These are phyloP conservation scores for Astragalus membranaceus DNA, from an alignment of 306 rosid species.

Conservation along the genomic window DNA sequence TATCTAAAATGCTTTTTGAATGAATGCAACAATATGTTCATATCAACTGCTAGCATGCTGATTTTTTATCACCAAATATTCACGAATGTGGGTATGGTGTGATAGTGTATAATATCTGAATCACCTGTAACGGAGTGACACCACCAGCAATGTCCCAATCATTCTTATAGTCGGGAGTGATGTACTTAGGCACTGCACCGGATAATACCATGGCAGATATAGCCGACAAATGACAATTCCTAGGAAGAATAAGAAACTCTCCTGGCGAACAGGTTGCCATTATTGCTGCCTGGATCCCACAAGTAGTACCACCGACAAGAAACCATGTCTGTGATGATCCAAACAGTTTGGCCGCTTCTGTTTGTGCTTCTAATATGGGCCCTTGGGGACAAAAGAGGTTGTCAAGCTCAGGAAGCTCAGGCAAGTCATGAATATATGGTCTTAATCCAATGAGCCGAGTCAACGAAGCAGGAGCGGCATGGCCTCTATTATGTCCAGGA, in stretches of 20 bases:
- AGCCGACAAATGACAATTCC: conserved; percentile 77
- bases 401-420: conserved; percentile 78
- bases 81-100: not conserved
- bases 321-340: conserved; percentile 84
- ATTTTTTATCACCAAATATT: not conserved
- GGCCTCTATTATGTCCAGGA: conserved; percentile 93
- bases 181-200: conserved; percentile 77
- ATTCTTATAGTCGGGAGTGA: conserved; percentile 58
- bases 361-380: conserved; percentile 79
- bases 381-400: conserved; percentile 72
- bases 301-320: conserved; percentile 90
- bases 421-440: conserved; percentile 67
- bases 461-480: conserved; percentile 68
- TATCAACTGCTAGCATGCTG: not conserved
- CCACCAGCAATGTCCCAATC: conserved; percentile 73
- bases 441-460: conserved; percentile 55
- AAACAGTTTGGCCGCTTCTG: conserved; percentile 68
- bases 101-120: conserved; percentile 12
- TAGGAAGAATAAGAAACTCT: conserved; percentile 61
- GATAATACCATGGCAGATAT: conserved; percentile 70
- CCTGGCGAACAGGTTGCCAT: conserved; percentile 84
- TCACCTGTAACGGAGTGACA: conserved; percentile 57
- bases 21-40: not conserved
- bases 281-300: conserved; percentile 83
- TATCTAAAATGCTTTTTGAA: too few species aligned